A percentile compares a stretch with the other conserved stretches of the same genome.
phyloP scores from a whole-genome alignment of 2,329 filamentous ascomycete genomes.

The Pestalotiopsis sp. region DNA sequence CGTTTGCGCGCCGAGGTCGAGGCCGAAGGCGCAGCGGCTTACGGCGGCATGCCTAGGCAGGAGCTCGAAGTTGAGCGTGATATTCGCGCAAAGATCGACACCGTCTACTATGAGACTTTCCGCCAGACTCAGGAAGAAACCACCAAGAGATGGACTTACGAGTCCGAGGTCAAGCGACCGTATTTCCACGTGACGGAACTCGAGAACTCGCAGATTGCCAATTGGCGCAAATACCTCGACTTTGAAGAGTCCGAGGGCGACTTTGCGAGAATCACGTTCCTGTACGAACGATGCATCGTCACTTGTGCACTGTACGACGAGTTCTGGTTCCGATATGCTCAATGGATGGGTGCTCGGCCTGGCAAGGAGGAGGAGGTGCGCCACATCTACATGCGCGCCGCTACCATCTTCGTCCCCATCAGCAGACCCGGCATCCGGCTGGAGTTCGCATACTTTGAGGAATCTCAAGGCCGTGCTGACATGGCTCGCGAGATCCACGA shows the following conservation, averaged over 20 bases:
- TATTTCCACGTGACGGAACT: slow-evolving; percentile 97
- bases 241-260: slow-evolving; percentile 89
- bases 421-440: slow-evolving; percentile 80
- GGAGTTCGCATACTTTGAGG: slow-evolving; percentile 94
- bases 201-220: slow-evolving; percentile 78
- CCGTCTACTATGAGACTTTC: slow-evolving; percentile 79
- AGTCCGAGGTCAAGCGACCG: slow-evolving; percentile 90
- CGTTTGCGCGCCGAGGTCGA: slow-evolving; percentile 73
- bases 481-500: slow-evolving; percentile 83
- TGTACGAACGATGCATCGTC: slow-evolving; percentile 93
- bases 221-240: slow-evolving; percentile 96
- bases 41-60: slow-evolving; percentile 54
- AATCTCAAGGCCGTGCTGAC: slow-evolving; percentile 74
- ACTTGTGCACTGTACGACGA: slow-evolving; percentile 95
- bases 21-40: slow-evolving; percentile 53
- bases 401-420: slow-evolving; percentile 82
- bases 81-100: slow-evolving; percentile 76
- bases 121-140: slow-evolving; percentile 82
- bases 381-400: slow-evolving; percentile 87
- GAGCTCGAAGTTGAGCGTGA: slow-evolving; percentile 84
- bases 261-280: slow-evolving; percentile 70
- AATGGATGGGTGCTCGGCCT: slow-evolving; percentile 85
- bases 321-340: slow-evolving; percentile 95
- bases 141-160: slow-evolving; percentile 90
- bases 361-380: slow-evolving; percentile 87